Evolutionary conservation across 2,329 filamentous ascomycete genomes (phyloP), one percentile per base, ranked within the genome.

Genomic region (Microascus cirrosus): DNA sequence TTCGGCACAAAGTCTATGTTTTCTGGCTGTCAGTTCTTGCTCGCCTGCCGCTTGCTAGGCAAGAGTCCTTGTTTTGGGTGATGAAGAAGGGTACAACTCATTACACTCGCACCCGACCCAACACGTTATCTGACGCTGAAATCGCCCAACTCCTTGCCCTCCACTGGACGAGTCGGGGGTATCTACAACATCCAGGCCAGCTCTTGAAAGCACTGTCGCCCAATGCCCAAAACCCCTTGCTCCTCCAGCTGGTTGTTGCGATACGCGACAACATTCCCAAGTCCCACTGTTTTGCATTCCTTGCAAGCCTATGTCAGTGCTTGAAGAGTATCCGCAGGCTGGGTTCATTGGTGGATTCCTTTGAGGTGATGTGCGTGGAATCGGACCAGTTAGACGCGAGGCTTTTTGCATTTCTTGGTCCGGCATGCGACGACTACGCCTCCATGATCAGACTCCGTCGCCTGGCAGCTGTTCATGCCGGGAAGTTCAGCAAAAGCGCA

Each of bases 391-490:
- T 62, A 13, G 45, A 57, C 20, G 58, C 58, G n/a, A 42, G 56
- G 11, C 39, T 48, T 3, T 13, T 62, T 10, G 54, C 53, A 13
- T 24, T 35, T 7, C 20, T 65, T 18, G 63, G 62, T 7, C n/a
- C 56, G 20, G 59, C 60, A 2, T 62, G 62, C 56, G 45, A 60
- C 18, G 63, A 70, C 53, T 63, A 71, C 57, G 57, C 51, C 5
- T 58, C 63, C 18, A 70, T 67, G 1, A 54, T 69, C 13, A 34
- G 51, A 4, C 59, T 71, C 12, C 64, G 67, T 59, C 24, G 51
- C 20, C 28, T 65, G 3, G 53, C 61, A 2, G 54, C 57, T 2
- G 18, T 12, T 3, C 50, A 63, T 35, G 24, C 50, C 4, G 8
- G 32, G 15, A 59, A 58, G 34, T 56, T 61, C 13, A 22, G 55